Conservation (phyloP, 441 rosid genomes). For the Erodium trifolium region DNA sequence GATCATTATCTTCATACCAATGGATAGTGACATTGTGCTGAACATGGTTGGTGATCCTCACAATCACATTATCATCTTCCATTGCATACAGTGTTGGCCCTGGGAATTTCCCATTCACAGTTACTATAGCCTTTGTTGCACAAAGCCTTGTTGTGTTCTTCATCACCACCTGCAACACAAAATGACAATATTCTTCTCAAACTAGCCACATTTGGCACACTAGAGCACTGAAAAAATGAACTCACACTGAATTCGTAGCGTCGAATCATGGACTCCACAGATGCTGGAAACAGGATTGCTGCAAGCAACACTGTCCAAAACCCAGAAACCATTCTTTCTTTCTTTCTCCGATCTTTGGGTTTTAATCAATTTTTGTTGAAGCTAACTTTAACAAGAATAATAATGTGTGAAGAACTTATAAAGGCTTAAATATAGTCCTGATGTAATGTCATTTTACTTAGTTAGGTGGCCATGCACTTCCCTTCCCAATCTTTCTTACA, state of each 20-base stretch:
- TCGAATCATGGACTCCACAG: slow-evolving; percentile 38
- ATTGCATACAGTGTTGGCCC: slow-evolving; percentile 86
- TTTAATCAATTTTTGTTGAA: too few relatives aligned
- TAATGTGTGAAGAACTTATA: slow-evolving; percentile 21
- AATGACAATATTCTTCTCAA: too few relatives aligned
- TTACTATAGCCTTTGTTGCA: slow-evolving; percentile 63
- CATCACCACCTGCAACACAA: slow-evolving; percentile 51
- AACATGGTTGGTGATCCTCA: slow-evolving; percentile 55
- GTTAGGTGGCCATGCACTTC: slow-evolving; percentile 33
- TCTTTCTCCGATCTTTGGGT: not conserved
- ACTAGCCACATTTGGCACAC: not conserved
- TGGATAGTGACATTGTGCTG: slow-evolving; percentile 70
- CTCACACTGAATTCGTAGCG: slow-evolving; percentile 62
- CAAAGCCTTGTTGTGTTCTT: slow-evolving; percentile 55
- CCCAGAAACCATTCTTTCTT: slow-evolving; percentile 18
- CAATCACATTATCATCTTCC: slow-evolving; percentile 75
- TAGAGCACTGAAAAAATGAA: not conserved
- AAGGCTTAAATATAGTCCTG: slow-evolving; percentile 15
- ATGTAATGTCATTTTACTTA: slow-evolving; percentile 44
- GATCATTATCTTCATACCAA: slow-evolving; percentile 35
- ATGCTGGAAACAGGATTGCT: slow-evolving; percentile 29
- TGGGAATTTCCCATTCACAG: slow-evolving; percentile 70
- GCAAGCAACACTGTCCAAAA: slow-evolving; percentile 24
- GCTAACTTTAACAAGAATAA: not conserved
- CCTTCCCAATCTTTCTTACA: slow-evolving; percentile 33